Conservation (phyloP, 164 flowering plant species). For the Liriodendron chinense region DNA sequence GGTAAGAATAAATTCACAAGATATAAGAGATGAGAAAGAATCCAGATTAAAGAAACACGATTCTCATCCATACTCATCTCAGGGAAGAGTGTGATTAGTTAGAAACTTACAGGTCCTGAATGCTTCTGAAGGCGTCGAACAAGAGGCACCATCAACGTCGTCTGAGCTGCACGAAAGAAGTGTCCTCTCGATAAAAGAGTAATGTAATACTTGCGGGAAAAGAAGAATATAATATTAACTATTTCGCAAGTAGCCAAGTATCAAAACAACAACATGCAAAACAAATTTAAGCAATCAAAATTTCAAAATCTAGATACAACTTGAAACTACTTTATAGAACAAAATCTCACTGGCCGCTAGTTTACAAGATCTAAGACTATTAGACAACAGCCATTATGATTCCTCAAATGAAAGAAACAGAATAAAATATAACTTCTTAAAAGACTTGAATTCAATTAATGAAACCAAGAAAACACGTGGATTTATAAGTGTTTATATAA, state of each 20-base stretch:
- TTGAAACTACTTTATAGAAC: neutral
- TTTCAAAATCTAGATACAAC: neutral
- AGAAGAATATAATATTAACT: neutral
- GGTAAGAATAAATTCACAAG: neutral
- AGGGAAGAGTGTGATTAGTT: neutral
- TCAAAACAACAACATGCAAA: neutral
- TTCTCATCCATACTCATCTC: neutral
- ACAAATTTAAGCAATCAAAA: neutral
- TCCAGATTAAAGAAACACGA: neutral
- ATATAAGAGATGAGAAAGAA: neutral
- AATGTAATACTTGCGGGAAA: neutral
- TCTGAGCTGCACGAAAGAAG: slow-evolving; percentile 35
- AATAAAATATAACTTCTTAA: no score
- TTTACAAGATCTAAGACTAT: neutral
- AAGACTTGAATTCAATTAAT: no score
- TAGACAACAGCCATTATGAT: neutral
- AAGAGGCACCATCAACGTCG: slow-evolving; percentile 51
- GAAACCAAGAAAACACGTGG: no score
- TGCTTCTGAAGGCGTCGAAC: slow-evolving; percentile 67
- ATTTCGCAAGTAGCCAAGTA: neutral
- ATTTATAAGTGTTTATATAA: no score
- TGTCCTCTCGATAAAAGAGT: neutral
- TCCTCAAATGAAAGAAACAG: neutral
- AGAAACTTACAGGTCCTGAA: slow-evolving; percentile 79
- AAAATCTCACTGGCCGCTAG: neutral